A percentile compares a stretch with the other conserved stretches of the same genome.
phyloP scores from a whole-genome alignment of 345 rosid species.

The Rhodomyrtus tomentosa region DNA sequence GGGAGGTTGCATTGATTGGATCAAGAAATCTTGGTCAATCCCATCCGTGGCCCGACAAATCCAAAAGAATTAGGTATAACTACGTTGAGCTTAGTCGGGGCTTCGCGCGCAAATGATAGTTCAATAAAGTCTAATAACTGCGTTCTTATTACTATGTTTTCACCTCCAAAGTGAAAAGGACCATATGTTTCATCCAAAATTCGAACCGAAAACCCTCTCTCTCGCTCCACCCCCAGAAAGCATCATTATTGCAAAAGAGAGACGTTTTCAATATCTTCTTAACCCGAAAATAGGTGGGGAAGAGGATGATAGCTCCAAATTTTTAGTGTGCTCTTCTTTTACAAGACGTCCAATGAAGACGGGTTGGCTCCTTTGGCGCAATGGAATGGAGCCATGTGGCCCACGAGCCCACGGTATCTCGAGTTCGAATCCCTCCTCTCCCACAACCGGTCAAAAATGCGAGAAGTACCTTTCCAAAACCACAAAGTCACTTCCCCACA shows the following conservation, averaged over 20 bases:
- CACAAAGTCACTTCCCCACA: neutral
- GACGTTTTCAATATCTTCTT: neutral
- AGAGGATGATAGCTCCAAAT: neutral
- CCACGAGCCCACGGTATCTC: neutral
- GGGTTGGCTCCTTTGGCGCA: neutral
- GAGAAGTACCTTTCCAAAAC: neutral
- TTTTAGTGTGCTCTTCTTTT: neutral
- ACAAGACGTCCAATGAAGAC: neutral
- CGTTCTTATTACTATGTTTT: neutral
- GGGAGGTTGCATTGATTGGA: neutral
- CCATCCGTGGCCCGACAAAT: neutral
- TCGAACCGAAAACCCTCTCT: neutral
- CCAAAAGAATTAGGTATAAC: rapidly evolving
- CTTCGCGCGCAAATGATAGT: neutral
- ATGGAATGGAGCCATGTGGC: neutral
- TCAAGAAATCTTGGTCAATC: neutral
- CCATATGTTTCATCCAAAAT: rapidly evolving
- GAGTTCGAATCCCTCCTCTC: neutral
- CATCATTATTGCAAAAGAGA: neutral
- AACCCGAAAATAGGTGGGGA: neutral
- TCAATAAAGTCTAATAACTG: neutral
- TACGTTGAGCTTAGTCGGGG: neutral
- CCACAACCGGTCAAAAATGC: no score
- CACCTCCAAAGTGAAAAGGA: neutral
- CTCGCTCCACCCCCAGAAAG: neutral